Conservation (phyloP, 1,139 yeast species). For the Suhomyces yuchorum region DNA sequence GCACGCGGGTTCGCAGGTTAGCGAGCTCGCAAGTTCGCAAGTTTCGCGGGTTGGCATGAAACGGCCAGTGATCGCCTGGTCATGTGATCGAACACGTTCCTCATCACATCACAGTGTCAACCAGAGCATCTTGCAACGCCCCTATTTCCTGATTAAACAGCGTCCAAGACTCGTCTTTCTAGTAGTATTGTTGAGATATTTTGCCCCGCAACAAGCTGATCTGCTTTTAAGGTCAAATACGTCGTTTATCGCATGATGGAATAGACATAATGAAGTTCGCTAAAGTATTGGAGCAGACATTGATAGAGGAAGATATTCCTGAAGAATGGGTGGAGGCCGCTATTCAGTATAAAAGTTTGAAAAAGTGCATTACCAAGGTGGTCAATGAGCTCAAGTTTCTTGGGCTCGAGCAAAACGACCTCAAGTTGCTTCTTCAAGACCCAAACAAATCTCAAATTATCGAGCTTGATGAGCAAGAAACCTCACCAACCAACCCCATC, state of each 20-base stretch:
- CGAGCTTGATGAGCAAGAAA: constrained; percentile 36
- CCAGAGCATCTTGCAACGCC: no score
- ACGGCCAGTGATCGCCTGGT: background rate
- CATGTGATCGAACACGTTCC: constrained; percentile 1
- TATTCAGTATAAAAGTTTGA: constrained; percentile 69
- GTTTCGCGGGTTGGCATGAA: no score
- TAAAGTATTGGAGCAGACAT: constrained; percentile 63
- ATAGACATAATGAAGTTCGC: constrained; percentile 64
- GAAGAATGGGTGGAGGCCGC: constrained; percentile 70
- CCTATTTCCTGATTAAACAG: no score
- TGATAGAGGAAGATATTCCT: constrained; percentile 63
- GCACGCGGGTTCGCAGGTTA: no score
- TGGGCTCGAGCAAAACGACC: constrained; percentile 54
- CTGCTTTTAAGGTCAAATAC: no score
- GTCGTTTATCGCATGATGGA: background rate
- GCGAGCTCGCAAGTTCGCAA: no score
- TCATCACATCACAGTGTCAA: background rate
- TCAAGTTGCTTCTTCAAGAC: constrained; percentile 45
- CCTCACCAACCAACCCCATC: constrained; percentile 41
- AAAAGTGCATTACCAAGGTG: constrained; percentile 64
- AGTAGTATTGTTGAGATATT: no score
- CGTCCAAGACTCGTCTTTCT: no score
- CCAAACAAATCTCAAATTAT: constrained; percentile 28
- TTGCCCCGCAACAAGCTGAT: no score
- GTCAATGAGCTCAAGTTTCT: constrained; percentile 58